A percentile compares a stretch with the other conserved stretches of the same genome.
Conservation (phyloP, 2,329 filamentous ascomycete species). For the Elsinoe perseae region DNA sequence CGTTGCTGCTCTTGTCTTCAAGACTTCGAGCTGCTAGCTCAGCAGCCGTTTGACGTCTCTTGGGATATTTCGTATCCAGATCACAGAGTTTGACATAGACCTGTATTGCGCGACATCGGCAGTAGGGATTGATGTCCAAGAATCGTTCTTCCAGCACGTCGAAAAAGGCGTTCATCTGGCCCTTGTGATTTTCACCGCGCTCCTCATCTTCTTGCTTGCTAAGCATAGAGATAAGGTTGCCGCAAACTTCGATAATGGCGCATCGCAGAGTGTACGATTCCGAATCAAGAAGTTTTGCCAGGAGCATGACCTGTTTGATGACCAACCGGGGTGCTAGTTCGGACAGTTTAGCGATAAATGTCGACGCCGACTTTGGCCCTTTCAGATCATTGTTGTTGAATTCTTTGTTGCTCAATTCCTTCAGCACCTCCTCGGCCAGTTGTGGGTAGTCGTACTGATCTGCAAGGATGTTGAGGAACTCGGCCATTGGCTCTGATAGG, state of each 20-base stretch:
- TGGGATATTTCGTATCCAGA: slow-evolving; percentile 91
- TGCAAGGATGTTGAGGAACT: slow-evolving; percentile 89
- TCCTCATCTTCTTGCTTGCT: slow-evolving; percentile 74
- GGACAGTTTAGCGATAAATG: slow-evolving; percentile 87
- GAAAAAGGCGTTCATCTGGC: slow-evolving; percentile 93
- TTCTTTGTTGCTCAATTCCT: slow-evolving; percentile 93
- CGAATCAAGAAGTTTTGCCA: slow-evolving; percentile 91
- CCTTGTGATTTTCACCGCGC: slow-evolving; percentile 84
- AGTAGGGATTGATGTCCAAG: slow-evolving; percentile 93
- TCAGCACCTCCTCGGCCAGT: slow-evolving; percentile 83
- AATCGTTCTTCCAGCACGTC: slow-evolving; percentile 95
- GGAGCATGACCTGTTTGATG: slow-evolving; percentile 93
- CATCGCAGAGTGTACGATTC: slow-evolving; percentile 94
- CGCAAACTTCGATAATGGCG: slow-evolving; percentile 92
- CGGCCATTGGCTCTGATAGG: slow-evolving; percentile 97
- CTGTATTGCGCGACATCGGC: slow-evolving; percentile 81
- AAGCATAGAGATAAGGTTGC: slow-evolving; percentile 85
- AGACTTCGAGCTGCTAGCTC: slow-evolving; percentile 82
- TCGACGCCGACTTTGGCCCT: slow-evolving; percentile 91
- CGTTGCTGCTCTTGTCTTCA: slow-evolving; percentile 97
- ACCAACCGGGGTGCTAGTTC: slow-evolving; percentile 85
- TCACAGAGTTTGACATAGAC: slow-evolving; percentile 89
- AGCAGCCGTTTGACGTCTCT: slow-evolving; percentile 77
- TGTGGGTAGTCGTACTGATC: slow-evolving; percentile 98
- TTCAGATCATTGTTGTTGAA: slow-evolving; percentile 95